Conservation (phyloP, 495 filamentous ascomycete species). For the Aspergillus bertholletiae region DNA sequence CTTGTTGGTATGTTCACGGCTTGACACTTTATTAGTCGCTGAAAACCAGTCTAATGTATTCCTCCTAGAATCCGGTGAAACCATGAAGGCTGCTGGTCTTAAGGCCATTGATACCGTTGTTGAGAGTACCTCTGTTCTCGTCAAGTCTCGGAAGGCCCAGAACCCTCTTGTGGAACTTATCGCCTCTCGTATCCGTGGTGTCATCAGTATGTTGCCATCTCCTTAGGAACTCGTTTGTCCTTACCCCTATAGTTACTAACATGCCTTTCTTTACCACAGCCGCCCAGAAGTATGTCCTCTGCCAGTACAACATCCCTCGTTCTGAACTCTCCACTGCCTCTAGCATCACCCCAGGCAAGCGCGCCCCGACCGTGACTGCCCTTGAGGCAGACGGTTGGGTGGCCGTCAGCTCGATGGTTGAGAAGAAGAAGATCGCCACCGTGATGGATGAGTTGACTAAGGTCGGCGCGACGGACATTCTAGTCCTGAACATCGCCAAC, state of each 20-base stretch:
- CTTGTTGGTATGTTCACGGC: conserved; percentile 66
- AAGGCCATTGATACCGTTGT: conserved; percentile 94
- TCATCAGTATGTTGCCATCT: conserved; percentile 65
- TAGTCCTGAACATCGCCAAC: conserved; percentile 86
- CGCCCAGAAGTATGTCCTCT: conserved; percentile 91
- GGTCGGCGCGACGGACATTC: conserved; percentile 81
- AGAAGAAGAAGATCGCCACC: conserved; percentile 79
- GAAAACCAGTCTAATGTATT: background rate
- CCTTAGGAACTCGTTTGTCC: background rate
- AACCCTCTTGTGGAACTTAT: conserved; percentile 80
- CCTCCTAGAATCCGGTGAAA: conserved; percentile 91
- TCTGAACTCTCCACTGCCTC: conserved; percentile 60
- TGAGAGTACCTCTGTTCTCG: conserved; percentile 78
- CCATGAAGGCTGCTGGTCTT: conserved; percentile 95
- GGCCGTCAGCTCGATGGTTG: conserved; percentile 89
- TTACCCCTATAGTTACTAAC: background rate
- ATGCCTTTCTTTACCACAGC: conserved; percentile 34
- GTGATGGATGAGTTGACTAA: conserved; percentile 87
- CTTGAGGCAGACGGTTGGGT: conserved; percentile 91
- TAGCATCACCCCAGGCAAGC: conserved; percentile 87
- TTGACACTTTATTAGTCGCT: background rate
- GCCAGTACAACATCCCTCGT: conserved; percentile 90
- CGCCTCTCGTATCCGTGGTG: conserved; percentile 76
- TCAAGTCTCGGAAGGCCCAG: conserved; percentile 85
- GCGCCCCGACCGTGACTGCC: conserved; percentile 84